phyloP scores from a whole-genome alignment of 2,329 filamentous ascomycete species.

The Neophaeococcomyces aloes region DNA sequence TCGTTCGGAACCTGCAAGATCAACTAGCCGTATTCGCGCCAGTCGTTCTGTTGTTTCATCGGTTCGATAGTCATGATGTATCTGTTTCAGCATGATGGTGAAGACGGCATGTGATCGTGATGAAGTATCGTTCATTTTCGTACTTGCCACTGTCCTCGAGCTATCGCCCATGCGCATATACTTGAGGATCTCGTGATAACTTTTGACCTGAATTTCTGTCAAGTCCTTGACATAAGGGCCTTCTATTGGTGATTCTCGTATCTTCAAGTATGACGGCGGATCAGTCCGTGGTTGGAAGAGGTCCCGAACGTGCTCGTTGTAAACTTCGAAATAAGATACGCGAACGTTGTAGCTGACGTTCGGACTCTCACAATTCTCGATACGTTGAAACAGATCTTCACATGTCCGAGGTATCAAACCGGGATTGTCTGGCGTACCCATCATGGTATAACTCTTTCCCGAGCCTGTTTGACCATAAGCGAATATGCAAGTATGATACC shows the following conservation, averaged over 20 bases:
- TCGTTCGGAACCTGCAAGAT: constrained; percentile 87
- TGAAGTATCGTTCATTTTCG: constrained; percentile 99
- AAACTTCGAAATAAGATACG: constrained; percentile 97
- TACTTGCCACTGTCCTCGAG: constrained; percentile 80
- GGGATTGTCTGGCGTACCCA: constrained; percentile 75
- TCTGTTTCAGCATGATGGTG: constrained; percentile 95
- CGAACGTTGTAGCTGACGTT: constrained; percentile 95
- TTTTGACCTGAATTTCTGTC: constrained; percentile 84
- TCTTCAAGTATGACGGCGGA: constrained; percentile 85
- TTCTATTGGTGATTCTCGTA: constrained; percentile 87
- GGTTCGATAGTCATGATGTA: constrained; percentile 93
- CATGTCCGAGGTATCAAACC: constrained; percentile 92
- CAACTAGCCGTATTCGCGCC: constrained; percentile 86
- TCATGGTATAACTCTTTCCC: constrained; percentile 97
- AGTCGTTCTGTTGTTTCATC: constrained; percentile 94
- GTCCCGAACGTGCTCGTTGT: constrained; percentile 97
- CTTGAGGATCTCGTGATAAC: constrained; percentile 73
- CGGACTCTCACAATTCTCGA: constrained; percentile 71
- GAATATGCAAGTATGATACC: constrained; percentile 98
- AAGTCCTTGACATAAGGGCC: constrained; percentile 95
- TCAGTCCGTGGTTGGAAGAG: constrained; percentile 71
- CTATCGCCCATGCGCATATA: constrained; percentile 84
- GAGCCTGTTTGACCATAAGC: constrained; percentile 97
- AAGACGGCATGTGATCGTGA: constrained; percentile 95
- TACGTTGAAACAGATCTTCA: constrained; percentile 88